These are phyloP conservation scores for Boletus speciosus DNA, from an alignment of 768 basidiomycete species.

Conservation along the genomic window DNA sequence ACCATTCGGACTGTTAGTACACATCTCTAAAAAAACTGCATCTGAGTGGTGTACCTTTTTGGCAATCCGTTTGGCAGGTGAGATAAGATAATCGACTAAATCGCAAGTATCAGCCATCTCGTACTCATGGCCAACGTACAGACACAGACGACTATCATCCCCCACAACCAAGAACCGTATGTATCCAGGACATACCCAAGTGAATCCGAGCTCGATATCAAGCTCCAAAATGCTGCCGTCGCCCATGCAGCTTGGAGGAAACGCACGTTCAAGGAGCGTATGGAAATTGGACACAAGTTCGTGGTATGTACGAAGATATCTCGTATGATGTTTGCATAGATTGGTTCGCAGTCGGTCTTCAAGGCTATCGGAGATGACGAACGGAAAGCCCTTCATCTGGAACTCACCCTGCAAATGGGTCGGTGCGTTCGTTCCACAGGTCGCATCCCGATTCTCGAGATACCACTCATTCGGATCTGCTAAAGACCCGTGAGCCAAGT, in stretches of 20 bases:
- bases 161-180: constrained; percentile 71
- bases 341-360: constrained; percentile 43
- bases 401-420: constrained; percentile 90
- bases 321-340: not conserved
- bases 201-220: constrained; percentile 54
- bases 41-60: not conserved
- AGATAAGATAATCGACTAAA: constrained; percentile 12
- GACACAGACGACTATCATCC: constrained; percentile 78
- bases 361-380: constrained; percentile 46
- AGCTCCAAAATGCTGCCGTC: constrained; percentile 50
- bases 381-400: constrained; percentile 47
- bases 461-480: not conserved
- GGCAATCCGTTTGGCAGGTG: not conserved
- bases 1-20: not conserved
- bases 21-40: not conserved
- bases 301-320: constrained; percentile 44
- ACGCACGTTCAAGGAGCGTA: constrained; percentile 55
- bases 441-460: not conserved
- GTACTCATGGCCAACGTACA: constrained; percentile 20
- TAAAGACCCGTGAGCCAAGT: constrained; percentile 74
- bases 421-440: constrained; percentile 47
- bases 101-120: not conserved
- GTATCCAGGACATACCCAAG: constrained; percentile 57
- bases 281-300: constrained; percentile 70
- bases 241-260: constrained; percentile 78